Conservation (phyloP, 1,139 yeast species). For the Suhomyces atakaporum region DNA sequence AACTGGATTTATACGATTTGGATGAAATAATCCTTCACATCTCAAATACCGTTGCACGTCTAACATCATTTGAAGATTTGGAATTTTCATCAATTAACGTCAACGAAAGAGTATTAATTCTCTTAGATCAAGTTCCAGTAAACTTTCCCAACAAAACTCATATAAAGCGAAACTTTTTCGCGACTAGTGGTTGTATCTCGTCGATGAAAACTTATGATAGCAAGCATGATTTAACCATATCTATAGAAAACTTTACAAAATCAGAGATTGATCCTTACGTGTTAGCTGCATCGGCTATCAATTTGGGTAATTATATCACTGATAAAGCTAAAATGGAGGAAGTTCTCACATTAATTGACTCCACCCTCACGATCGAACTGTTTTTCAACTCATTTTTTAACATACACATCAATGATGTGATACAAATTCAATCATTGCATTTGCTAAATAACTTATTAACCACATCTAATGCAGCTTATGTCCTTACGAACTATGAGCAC, state of each 20-base stretch:
- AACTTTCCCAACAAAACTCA: slow-evolving; percentile 13
- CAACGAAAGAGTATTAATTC: slow-evolving; percentile 10
- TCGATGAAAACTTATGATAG: slow-evolving; percentile 29
- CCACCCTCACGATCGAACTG: slow-evolving; percentile 12
- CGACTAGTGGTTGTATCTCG: slow-evolving; percentile 39
- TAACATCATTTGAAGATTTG: slow-evolving; percentile 23
- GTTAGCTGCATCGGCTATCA: slow-evolving; percentile 32
- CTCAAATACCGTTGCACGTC: slow-evolving; percentile 19
- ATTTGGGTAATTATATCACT: slow-evolving; percentile 40
- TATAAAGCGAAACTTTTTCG: slow-evolving; percentile 34
- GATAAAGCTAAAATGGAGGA: slow-evolving; percentile 20
- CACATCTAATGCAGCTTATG: slow-evolving; percentile 14
- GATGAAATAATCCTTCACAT: slow-evolving; percentile 14
- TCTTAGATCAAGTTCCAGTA: slow-evolving; percentile 11
- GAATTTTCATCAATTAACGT: slow-evolving; percentile 11
- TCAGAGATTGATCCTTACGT: slow-evolving; percentile 27
- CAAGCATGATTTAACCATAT: slow-evolving; percentile 14
- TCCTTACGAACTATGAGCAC: slow-evolving; percentile 12
- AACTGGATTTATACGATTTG: slow-evolving; percentile 13
- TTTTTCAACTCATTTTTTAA: slow-evolving; percentile 27
- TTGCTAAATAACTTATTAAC: slow-evolving; percentile 33
- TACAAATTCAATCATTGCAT: slow-evolving; percentile 44
- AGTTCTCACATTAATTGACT: slow-evolving; percentile 18
- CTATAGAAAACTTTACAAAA: slow-evolving; percentile 10
- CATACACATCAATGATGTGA: slow-evolving; percentile 33